Base-by-base conservation (phyloP, 2,329 filamentous ascomycete genomes). In the Mycocentrospora acerina region DNA sequence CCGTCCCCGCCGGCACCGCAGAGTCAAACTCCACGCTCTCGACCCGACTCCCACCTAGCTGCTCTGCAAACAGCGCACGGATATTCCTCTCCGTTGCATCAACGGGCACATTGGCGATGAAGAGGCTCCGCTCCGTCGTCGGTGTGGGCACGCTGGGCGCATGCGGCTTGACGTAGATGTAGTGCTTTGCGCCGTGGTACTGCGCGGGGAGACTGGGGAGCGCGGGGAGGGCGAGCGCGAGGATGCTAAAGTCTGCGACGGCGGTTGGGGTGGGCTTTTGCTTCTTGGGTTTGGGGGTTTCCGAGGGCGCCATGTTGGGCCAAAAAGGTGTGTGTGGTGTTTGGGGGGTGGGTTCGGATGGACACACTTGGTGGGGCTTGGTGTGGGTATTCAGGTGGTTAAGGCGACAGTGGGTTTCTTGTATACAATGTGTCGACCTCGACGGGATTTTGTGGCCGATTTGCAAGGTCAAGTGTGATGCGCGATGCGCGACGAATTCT, bases 31-130 rank as follows among this genome's bases (percentile, higher is more conserved):
- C 72, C 4, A 94, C 85, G 35, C 73, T 76, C 66, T 95, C 88
- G 32, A 97, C 86, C 31, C 86, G 78, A 3, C 86, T 87, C 0
- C 85, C 82, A 7, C 88, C 86, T 0, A 96, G 77, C 12, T 94
- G 79, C 1, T 78, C 74, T 1, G 80, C 72, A 53, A 97, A 94
- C 0, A 97, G 71, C 28, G 82, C 76, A 29, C 88, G 83, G 28
- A 97, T 76, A 56, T 90, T 87, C 1, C 75, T 67, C 40, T 88
- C 83, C 4, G 88, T 94, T 42, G 88, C 84, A 62, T 96, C 90
- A 47, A 85, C 76, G 6, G 93, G 93, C 1, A 94, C 72, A 59
- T 98, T 97, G 48, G 90, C 86, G n/a, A 95, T 64, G 69, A 95
- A 98, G 13, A 98, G 77, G 45, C 87, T 90, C 54, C 90, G 83